phyloP scores from a whole-genome alignment of 2,329 filamentous ascomycete species.

The Kalmusia sp. region DNA sequence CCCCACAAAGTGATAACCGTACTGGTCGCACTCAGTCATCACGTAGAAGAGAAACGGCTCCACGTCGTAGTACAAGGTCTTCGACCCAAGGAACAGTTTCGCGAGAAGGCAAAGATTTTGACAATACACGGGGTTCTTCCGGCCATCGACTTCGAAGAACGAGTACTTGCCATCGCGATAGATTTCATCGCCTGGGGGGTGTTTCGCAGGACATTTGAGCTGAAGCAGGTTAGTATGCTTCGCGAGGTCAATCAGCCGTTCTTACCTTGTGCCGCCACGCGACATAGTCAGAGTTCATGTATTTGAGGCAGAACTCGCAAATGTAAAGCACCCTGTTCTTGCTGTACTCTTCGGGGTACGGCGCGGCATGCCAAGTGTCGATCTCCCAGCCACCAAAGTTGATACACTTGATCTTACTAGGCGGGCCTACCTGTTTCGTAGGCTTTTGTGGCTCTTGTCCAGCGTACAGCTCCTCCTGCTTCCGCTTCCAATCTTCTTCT shows the following conservation, averaged over 20 bases:
- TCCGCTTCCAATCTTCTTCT: conserved; percentile 87
- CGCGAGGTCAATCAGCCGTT: background rate
- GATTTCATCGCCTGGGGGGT: conserved; percentile 96
- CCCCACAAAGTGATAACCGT: conserved; percentile 95
- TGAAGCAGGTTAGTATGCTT: conserved; percentile 33
- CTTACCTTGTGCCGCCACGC: conserved; percentile 88
- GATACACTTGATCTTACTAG: conserved; percentile 98
- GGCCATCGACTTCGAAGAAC: conserved; percentile 96
- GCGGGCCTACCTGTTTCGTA: conserved; percentile 77
- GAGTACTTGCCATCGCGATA: conserved; percentile 91
- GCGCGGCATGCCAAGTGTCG: conserved; percentile 98
- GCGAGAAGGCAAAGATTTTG: conserved; percentile 95
- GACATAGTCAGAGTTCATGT: conserved; percentile 99
- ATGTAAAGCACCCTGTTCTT: conserved; percentile 97
- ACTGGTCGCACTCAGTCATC: conserved; percentile 90
- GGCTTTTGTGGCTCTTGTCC: conserved; percentile 63
- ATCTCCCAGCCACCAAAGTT: conserved; percentile 98
- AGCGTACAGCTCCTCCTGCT: conserved; percentile 68
- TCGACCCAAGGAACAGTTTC: conserved; percentile 97
- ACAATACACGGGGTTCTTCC: conserved; percentile 98
- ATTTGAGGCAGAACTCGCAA: conserved; percentile 98
- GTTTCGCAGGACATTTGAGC: conserved; percentile 90
- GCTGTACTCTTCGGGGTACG: conserved; percentile 98
- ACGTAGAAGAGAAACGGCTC: conserved; percentile 98
- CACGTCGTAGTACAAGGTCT: conserved; percentile 97